Evolutionary conservation across 345 rosid genomes (phyloP), one percentile per base, ranked within the genome.

Genomic region (Pistacia atlantica): DNA sequence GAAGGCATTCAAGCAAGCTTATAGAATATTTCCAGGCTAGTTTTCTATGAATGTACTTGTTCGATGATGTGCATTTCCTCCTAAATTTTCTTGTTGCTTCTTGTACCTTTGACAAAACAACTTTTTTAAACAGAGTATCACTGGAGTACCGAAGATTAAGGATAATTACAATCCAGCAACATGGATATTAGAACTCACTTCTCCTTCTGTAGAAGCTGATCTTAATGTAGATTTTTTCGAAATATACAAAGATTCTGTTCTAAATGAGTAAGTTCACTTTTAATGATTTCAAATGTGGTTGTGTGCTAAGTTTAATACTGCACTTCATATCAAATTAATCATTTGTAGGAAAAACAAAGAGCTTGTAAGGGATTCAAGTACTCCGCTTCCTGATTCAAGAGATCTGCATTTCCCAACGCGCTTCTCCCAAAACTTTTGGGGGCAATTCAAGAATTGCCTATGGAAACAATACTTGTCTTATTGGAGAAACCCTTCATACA

Each of bases 401-500:
- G 94, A 87, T 17, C 67, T 94, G 78, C 84, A 80, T 78, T 94
- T 92, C 77, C 80, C 83, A 1, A 86, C 87, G 66, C 83, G 81
- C 12, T 90, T 79, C 76, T 74, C 94, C 0, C 92, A 85, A 67
- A 88, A 81, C 18, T 84, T 86, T 54, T 83, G 86, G 91, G 97
- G 73, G 65, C 98, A 92, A 65, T 88, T 94, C 82, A 89, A 84
- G 77, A 83, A 84, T 55, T 92, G 94, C 81, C 65, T 94, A 17
- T 92, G 98, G 98, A 94, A 94, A 80, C 93, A 81, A 76, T 78
- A 85, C 46, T 76, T 90, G 54, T 89, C 98, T n/a, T 89, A 94
- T 38, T 94, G 98, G 97, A 89, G 96, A 87, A 90, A 89, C 69
- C 97, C 97, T 62, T 70, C 91, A 10, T 92, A 90, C 81, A 94